Base-by-base conservation (phyloP, 2,329 filamentous ascomycete genomes). In the Cytospora mali region DNA sequence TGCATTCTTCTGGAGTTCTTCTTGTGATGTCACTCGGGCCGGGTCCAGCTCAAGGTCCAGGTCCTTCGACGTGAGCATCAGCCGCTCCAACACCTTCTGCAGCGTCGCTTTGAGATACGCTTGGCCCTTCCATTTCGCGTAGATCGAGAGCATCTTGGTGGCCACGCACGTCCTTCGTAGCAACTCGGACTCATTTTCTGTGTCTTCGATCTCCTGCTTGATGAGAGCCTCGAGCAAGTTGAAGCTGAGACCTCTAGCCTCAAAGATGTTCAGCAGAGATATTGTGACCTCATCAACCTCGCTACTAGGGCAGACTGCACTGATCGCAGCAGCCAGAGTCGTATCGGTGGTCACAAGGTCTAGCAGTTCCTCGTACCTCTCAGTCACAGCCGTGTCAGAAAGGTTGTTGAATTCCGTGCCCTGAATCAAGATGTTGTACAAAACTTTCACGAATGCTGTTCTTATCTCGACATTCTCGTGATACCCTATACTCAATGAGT, bases 101-200 rank as follows among this genome's bases (percentile, higher is more conserved):
- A 90, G 76, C 1, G 88, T 90, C 16, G 79, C 77, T 67, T 84
- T 85, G 39, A 90, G 79, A 69, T 90, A 90, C 4, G 79, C 73
- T 18, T 81, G 77, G 14, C 88, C 88, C 74, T 89, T 90, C 88
- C 88, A 90, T 69, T 88, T 90, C 6, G 87, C 87, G 68, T 89
- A 90, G 9, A 89, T 81, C 0, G 88, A 89, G 2, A 90, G 79
- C 82, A 90, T 88, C 71, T 90, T 90, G 1, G 88, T 90, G n/a
- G 86, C 85, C 1, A 90, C 87, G 67, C 86, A 89, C 33, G 88
- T 88, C 55, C 87, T 80, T n/a, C 88, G 81, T 13, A 90, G 74
- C 25, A 90, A 79, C 68, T 90, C 88, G 1, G 87, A 82, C 69
- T 90, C 88, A 59, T 87, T 89, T 71, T 90, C 88, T 81, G 62